These are phyloP conservation scores for Lycium ferocissimum DNA, from an alignment of 257 asterid species.

Conservation along the genomic window DNA sequence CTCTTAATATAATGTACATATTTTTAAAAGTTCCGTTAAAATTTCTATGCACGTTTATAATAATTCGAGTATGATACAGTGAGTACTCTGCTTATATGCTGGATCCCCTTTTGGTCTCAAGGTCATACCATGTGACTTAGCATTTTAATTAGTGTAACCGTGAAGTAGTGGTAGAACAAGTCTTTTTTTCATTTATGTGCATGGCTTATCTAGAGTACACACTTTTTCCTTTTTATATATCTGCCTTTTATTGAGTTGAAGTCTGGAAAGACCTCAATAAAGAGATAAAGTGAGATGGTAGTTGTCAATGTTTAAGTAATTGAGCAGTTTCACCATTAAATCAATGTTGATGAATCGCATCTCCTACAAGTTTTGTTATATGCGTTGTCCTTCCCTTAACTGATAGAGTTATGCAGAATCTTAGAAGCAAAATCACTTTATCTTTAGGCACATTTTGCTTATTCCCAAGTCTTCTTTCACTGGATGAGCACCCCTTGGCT, in stretches of 20 bases:
- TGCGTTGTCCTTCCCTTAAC: not conserved
- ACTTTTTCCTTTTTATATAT: not conserved
- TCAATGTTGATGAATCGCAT: constrained; percentile 2
- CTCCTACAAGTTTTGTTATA: not conserved
- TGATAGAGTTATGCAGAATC: not conserved
- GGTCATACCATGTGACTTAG: not conserved
- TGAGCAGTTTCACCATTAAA: not conserved
- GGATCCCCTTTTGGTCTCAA: not conserved
- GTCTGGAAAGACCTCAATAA: not conserved
- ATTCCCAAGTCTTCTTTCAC: not conserved
- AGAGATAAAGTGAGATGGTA: constrained; percentile 2
- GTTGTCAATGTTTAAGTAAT: not conserved
- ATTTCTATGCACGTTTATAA: not conserved
- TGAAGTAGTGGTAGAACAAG: not conserved
- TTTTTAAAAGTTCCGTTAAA: not conserved
- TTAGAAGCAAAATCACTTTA: not conserved
- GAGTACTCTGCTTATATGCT: not conserved
- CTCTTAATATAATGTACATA: not conserved
- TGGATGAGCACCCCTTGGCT: constrained; percentile 14
- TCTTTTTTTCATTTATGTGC: not conserved
- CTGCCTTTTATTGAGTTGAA: not conserved
- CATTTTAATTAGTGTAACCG: not conserved
- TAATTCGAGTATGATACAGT: not conserved
- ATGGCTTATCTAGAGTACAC: not conserved
- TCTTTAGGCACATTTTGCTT: not conserved